A percentile compares a stretch with the other conserved stretches of the same genome.
These are phyloP conservation scores for Kwoniella europaea DNA, from an alignment of 768 basidiomycete genomes.

Conservation along the genomic window DNA sequence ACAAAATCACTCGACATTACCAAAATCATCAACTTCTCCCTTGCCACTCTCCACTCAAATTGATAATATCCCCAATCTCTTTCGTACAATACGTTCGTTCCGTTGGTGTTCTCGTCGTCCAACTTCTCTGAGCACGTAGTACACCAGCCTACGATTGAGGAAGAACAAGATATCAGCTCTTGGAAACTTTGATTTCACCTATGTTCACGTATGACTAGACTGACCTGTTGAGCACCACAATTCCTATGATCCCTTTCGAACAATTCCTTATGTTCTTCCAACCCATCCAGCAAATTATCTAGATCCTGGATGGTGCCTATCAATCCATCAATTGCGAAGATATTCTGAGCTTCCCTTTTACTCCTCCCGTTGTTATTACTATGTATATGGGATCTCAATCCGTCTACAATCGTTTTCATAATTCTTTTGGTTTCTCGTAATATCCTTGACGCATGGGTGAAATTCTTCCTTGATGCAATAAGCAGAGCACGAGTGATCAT, in stretches of 20 bases:
- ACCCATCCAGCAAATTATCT: conserved; percentile 80
- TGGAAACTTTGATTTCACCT: not conserved
- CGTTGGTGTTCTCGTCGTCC: conserved; percentile 88
- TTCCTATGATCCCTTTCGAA: conserved; percentile 94
- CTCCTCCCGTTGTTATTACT: conserved; percentile 62
- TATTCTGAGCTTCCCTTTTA: conserved; percentile 75
- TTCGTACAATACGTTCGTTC: conserved; percentile 92
- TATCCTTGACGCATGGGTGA: conserved; percentile 85
- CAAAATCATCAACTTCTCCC: conserved; percentile 7
- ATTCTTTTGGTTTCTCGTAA: conserved; percentile 79
- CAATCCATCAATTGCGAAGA: conserved; percentile 77
- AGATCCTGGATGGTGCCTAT: conserved; percentile 85
- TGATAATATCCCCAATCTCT: conserved; percentile 61
- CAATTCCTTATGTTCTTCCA: conserved; percentile 86
- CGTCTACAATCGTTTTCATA: conserved; percentile 81
- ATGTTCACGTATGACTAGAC: not conserved
- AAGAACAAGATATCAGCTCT: not conserved
- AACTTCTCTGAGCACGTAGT: conserved; percentile 90
- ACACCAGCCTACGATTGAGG: conserved; percentile 77
- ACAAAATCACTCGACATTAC: too few relatives aligned
- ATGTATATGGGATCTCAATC: conserved; percentile 61
- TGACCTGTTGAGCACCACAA: conserved; percentile 94
- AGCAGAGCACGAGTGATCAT: conserved; percentile 96
- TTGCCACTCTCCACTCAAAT: conserved; percentile 44
- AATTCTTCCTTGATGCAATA: conserved; percentile 87